Evolutionary conservation across 495 filamentous ascomycete genomes (phyloP), one percentile per base, ranked within the genome.

Genomic region (Paragyromitra xinjiangensis): DNA sequence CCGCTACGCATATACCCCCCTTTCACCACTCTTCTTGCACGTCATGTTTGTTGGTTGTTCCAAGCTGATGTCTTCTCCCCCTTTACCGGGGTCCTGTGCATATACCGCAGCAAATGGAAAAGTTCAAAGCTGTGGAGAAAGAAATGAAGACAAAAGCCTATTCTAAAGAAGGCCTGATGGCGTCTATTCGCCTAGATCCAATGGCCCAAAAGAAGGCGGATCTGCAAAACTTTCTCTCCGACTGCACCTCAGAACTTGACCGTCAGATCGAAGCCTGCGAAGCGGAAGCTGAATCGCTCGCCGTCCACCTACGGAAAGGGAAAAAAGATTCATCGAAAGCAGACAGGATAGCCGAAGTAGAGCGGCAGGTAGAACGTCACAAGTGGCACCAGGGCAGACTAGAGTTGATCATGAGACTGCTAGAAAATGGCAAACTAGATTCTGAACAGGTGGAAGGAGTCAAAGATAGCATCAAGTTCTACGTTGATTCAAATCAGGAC

Each of bases 91-190:
- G 80, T 69, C 75, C 56, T 81, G 80, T 81, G 74, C 75, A 81
- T 84, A 73, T 83, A 80, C 77, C 71, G 59, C 85, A 98, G 96
- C 93, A 97, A 91, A 99, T 99, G 95, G 95, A 99, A 85, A 93
- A 92, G 81, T 99, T 99, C 89, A 99, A 99, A 87, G 94, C 94
- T 29, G 95, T 99, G n/a, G 95, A 99, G 85, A 99, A 99, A 86
- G 95, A 97, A 84, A 98, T 99, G 95, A 99, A 99, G 86, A 99
- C 95, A 61, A 99, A 99, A 85, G 95, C 95, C 71, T 99, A 97
- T 84, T 98, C 96, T 50, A 98, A 99, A 87, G 96, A 98, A 85
- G 95, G 95, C 45, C 85, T 99, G 58, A 93, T 91, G 55, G 91
- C 94, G 59, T 93, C 93, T 1, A 91, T 94, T 59, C 94, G 97